These are phyloP conservation scores for Penicillium pulvis DNA, from an alignment of 495 filamentous ascomycete species.

Conservation along the genomic window DNA sequence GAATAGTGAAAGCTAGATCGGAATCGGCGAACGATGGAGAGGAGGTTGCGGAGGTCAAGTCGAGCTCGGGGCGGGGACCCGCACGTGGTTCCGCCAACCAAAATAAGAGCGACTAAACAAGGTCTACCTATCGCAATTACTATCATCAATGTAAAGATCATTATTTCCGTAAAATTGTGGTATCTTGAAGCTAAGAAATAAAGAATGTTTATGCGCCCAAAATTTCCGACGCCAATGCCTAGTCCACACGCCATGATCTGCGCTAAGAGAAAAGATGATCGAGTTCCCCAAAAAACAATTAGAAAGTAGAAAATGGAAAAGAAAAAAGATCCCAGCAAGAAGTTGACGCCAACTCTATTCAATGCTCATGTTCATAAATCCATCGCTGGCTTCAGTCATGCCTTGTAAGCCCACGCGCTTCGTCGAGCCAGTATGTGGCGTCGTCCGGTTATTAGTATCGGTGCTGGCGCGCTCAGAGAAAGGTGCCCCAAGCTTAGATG, in stretches of 20 bases:
- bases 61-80: conserved; percentile 29
- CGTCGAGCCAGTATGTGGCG: conserved; percentile 42
- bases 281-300: background rate
- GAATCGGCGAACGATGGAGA: conserved; percentile 3
- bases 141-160: background rate
- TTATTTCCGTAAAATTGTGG: conserved; percentile 7
- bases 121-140: background rate
- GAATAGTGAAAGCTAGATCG: conserved; percentile 4
- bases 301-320: background rate
- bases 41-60: conserved; percentile 21
- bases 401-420: conserved; percentile 89
- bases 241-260: conserved; percentile 11
- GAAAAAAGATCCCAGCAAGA: background rate
- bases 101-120: background rate
- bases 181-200: conserved; percentile 15
- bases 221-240: conserved; percentile 20
- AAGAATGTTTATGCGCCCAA: conserved; percentile 7
- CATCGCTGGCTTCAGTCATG: conserved; percentile 94
- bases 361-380: conserved; percentile 97
- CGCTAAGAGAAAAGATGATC: conserved; percentile 3
- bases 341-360: conserved; percentile 48
- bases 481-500: conserved; percentile 58
- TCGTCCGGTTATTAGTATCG: conserved; percentile 41
- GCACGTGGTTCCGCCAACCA: conserved; percentile 24
- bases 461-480: conserved; percentile 53